These are phyloP conservation scores for Cutaneotrichosporon dermatis DNA, from an alignment of 1,284 basidiomycete species.

Conservation along the genomic window DNA sequence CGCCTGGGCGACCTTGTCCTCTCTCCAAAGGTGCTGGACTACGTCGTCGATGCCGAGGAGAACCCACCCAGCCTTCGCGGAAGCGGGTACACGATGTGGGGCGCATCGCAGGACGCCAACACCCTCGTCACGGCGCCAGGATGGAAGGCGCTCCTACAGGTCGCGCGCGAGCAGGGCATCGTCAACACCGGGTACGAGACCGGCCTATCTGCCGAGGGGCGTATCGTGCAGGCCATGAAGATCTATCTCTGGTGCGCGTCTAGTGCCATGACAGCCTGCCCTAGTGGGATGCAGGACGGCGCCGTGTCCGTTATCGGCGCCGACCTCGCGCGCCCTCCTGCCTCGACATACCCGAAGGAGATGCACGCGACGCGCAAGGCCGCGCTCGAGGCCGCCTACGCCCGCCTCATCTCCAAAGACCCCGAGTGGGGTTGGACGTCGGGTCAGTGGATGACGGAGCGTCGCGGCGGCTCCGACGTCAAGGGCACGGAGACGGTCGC, in stretches of 20 bases:
- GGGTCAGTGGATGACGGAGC: slow-evolving; percentile 83
- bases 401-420: slow-evolving; percentile 43
- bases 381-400: slow-evolving; percentile 9
- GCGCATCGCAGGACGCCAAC: slow-evolving; percentile 6
- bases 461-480: slow-evolving; percentile 71
- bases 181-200: slow-evolving; percentile 15
- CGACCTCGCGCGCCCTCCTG: slow-evolving; percentile 5
- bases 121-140: slow-evolving; percentile 14
- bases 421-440: slow-evolving; percentile 62
- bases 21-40: background rate
- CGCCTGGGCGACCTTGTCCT: slow-evolving; percentile 9
- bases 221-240: slow-evolving; percentile 18
- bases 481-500: slow-evolving; percentile 65
- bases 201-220: slow-evolving; percentile 7
- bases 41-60: slow-evolving; percentile 17
- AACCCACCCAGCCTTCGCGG: slow-evolving; percentile 15
- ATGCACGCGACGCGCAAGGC: background rate
- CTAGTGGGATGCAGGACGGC: slow-evolving; percentile 19
- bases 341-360: background rate
- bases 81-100: slow-evolving; percentile 14
- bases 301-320: slow-evolving; percentile 1
- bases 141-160: slow-evolving; percentile 16
- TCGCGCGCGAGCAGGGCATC: slow-evolving; percentile 14
- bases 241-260: slow-evolving; percentile 13
- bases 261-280: slow-evolving; percentile 13